These are phyloP conservation scores for Ogataea hybrid DNA, from an alignment of 1,139 yeast genomes.

Conservation along the genomic window DNA sequence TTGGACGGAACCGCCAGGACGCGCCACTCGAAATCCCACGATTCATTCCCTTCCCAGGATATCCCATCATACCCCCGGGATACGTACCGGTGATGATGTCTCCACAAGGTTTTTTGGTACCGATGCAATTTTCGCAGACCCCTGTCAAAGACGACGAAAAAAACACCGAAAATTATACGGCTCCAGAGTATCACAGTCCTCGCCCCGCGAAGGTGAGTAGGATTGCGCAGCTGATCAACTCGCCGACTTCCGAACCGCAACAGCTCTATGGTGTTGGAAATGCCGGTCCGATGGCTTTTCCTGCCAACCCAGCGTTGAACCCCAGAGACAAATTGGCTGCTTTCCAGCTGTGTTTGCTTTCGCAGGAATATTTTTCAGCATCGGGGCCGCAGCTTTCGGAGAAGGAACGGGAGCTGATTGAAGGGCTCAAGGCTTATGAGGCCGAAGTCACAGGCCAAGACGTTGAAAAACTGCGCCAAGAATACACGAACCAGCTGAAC, in stretches of 20 bases:
- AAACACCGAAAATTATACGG: neutral
- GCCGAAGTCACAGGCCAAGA: conserved; percentile 8
- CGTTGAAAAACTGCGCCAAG: conserved; percentile 11
- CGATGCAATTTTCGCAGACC: conserved; percentile 25
- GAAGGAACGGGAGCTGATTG: conserved; percentile 2
- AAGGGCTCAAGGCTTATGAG: neutral
- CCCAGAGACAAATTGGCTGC: conserved; percentile 23
- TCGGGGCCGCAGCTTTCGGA: neutral
- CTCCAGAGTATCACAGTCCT: neutral
- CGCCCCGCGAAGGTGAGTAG: conserved; percentile 12
- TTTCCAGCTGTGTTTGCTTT: conserved; percentile 19
- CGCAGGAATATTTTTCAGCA: conserved; percentile 13
- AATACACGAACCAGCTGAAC: conserved; percentile 13
- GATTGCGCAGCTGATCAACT: conserved; percentile 16
- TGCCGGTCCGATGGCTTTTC: neutral
- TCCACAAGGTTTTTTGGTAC: conserved; percentile 28
- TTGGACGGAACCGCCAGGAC: conserved; percentile 7
- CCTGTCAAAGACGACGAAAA: conserved; percentile 11
- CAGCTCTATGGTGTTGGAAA: neutral
- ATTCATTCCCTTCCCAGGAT: conserved; percentile 19
- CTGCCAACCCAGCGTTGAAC: neutral
- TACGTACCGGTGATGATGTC: conserved; percentile 31
- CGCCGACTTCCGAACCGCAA: conserved; percentile 12
- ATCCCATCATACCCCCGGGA: conserved; percentile 26
- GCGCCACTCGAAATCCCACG: conserved; percentile 15